Conservation (phyloP, 176 grass and related monocot genomes). For the Musa troglodytarum region DNA sequence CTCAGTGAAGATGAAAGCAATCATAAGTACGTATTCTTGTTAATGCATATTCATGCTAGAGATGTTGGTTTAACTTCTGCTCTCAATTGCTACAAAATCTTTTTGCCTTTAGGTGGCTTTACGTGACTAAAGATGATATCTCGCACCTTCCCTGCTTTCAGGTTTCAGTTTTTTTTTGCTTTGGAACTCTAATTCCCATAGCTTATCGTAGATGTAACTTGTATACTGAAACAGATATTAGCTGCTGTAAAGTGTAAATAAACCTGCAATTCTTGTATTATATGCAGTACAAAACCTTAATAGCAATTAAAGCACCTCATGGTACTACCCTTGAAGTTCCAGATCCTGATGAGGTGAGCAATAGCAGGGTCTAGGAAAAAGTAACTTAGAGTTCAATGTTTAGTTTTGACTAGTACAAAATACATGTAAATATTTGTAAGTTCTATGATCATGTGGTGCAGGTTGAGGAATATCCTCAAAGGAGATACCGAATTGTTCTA, state of each 20-base stretch:
- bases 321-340: slow-evolving; percentile 87
- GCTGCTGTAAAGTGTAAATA: background rate
- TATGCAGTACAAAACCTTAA: slow-evolving; percentile 70
- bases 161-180: slow-evolving; percentile 38
- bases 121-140: slow-evolving; percentile 89
- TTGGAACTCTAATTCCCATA: slow-evolving; percentile 23
- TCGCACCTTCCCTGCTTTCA: slow-evolving; percentile 82
- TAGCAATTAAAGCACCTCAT: slow-evolving; percentile 92
- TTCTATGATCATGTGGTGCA: slow-evolving; percentile 35
- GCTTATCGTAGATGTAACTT: background rate
- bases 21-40: slow-evolving; percentile 34
- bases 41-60: slow-evolving; percentile 3
- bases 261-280: background rate
- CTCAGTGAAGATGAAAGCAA: slow-evolving; percentile 80
- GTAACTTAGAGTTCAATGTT: background rate
- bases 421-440: background rate
- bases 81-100: background rate
- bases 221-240: background rate
- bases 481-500: slow-evolving; percentile 83
- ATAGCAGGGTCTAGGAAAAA: background rate
- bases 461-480: slow-evolving; percentile 52
- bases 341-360: slow-evolving; percentile 65
- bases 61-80: background rate
- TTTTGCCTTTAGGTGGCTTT: slow-evolving; percentile 61
- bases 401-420: background rate